Evolutionary conservation across 306 rosid species (phyloP), one percentile per base, ranked within the genome.

Genomic region (Luffa acutangula): DNA sequence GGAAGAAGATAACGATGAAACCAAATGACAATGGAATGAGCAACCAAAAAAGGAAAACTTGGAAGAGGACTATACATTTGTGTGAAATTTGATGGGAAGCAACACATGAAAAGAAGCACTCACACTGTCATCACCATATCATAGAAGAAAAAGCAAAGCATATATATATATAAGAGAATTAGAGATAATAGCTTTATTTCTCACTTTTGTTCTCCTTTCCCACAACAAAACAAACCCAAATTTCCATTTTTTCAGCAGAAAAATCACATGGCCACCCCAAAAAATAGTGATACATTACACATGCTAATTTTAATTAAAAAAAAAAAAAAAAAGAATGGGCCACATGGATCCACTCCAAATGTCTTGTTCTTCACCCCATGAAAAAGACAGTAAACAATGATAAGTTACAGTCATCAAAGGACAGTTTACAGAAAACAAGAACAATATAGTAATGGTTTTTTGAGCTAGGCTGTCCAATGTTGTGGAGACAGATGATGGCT

Each of bases 401-500:
- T 42, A 69, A n/a, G 75, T 71, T 71, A 45, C 52, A 42, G 57
- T 46, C 41, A n/a, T 67, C 21, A 70, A 70, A 70, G 53, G 36
- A 70, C 56, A 70, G 39, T 45, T 70, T 46, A 70, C 39, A 70
- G 56, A 46, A 42, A 65, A 45, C 76, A 21, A 70, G 39, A 45
- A 45, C 1, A 21, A 42, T 42, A 42, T 72, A 21, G 6, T 72
- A 72, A 45, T 66, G 11, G 17, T 21, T 46, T 11, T n/a, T 48
- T 21, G 18, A 72, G 58, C 2, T 13, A 67, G 51, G 9, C 10
- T 70, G 78, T 73, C 60, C 54, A 43, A 20, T 49, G 58, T 8
- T 49, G 60, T 73, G 60, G 78, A 73, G 78, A 73, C 78, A 73
- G 15, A 73, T 73, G 15, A 49, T 73, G 77, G 77, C n/a, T 72